A percentile compares a stretch with the other conserved stretches of the same genome.
Evolutionary conservation across 768 basidiomycete genomes (phyloP).

Genomic region (Hericium coralloides): DNA sequence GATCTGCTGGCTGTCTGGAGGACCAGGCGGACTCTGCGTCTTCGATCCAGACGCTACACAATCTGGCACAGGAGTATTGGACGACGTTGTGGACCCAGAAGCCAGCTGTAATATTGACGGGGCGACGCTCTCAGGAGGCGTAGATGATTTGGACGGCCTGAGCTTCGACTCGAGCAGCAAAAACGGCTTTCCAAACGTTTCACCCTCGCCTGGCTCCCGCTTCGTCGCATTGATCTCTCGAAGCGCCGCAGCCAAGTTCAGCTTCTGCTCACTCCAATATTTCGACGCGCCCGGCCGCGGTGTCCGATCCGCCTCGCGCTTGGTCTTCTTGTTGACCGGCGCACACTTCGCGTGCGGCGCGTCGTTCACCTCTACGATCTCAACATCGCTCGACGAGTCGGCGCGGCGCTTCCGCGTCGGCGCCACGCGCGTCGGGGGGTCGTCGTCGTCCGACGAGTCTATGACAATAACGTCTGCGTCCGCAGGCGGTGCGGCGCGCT

Average conservation of each 20-base stretch:
- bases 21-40: too few relatives aligned
- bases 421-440: neutral
- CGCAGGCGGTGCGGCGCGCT: neutral
- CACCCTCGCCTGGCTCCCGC: too few relatives aligned
- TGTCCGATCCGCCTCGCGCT: neutral
- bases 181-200: constrained; percentile 5
- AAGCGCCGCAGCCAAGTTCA: too few relatives aligned
- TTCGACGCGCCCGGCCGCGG: neutral
- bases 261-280: too few relatives aligned
- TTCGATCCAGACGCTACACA: too few relatives aligned
- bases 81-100: too few relatives aligned
- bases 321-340: constrained; percentile 4
- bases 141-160: neutral
- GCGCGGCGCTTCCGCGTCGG: constrained; percentile 6
- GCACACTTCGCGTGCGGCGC: neutral
- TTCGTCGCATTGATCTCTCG: too few relatives aligned
- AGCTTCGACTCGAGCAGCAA: constrained; percentile 1
- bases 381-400: constrained; percentile 11
- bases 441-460: constrained; percentile 21
- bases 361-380: constrained; percentile 6
- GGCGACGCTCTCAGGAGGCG: neutral
- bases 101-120: too few relatives aligned
- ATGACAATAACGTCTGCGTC: constrained; percentile 22
- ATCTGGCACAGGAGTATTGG: too few relatives aligned
- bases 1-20: neutral